Evolutionary conservation across 371 early-diverging fungal genomes (phyloP), one percentile per base, ranked within the genome.

Genomic region (Actinomucor elegans): DNA sequence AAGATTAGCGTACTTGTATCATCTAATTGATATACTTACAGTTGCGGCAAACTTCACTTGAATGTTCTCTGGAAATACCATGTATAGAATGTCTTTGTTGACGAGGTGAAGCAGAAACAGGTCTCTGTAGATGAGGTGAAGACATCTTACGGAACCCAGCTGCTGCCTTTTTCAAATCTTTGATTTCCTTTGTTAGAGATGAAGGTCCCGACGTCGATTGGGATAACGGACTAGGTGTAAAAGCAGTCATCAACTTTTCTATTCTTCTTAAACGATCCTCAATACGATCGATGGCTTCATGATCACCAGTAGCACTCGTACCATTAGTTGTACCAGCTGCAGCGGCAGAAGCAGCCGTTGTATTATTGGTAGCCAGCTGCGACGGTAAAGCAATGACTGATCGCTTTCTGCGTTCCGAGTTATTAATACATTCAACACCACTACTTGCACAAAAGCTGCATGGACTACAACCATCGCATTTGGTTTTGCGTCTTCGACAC

Each of bases 401-500:
- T 20, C 69, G 42, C 36, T 65, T 61, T 49, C 61, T 43, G 2
- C 65, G 37, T 36, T 69, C 69, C 7, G 61, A 64, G 33, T 69
- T 65, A 31, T 67, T 67, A 21, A 69, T 44, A 45, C 69, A 69
- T 10, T 64, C 69, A 26, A 61, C 53, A 2, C 66, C 69, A 31
- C 48, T 69, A 9, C 55, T 56, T 2, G 68, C 66, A 61, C 78
- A 77, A 35, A 68, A 77, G 14, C 65, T 56, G 45, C 78, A 77
- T 35, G 78, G 78, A 45, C 57, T 66, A 4, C 71, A 61, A 27
- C 78, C 78, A 66, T 77, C 78, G 57, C 78, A 77, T 41, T 77
- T 77, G 26, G 78, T 77, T 54, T 77, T 77, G 38, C 78, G 65
- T 63, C 75, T 57, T 31, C 78, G 66, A 44, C 78, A 77, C 8